These are phyloP conservation scores for Astrocystis sublimbata DNA, from an alignment of 495 filamentous ascomycete genomes.

Conservation along the genomic window DNA sequence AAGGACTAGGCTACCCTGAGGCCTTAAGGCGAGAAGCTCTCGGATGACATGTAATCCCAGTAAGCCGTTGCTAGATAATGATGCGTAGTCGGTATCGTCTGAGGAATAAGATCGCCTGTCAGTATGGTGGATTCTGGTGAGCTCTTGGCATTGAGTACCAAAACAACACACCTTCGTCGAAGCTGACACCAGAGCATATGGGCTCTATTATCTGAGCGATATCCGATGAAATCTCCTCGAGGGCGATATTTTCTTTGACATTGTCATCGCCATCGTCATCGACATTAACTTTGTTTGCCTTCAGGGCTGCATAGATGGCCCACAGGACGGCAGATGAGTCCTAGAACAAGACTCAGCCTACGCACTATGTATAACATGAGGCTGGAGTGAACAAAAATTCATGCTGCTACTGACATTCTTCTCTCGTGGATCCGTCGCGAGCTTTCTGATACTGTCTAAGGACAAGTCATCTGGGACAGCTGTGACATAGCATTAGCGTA, in stretches of 20 bases:
- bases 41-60: slow-evolving; percentile 22
- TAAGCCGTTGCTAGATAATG: slow-evolving; percentile 22
- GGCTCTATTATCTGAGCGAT: slow-evolving; percentile 26
- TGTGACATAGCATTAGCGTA: slow-evolving; percentile 6
- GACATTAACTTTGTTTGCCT: slow-evolving; percentile 4
- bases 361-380: neutral
- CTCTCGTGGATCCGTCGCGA: neutral
- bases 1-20: slow-evolving; percentile 17
- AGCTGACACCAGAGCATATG: slow-evolving; percentile 17
- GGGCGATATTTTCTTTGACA: neutral
- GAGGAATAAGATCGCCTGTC: neutral
- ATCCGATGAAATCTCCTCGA: slow-evolving; percentile 15
- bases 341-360: slow-evolving; percentile 16
- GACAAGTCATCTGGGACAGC: slow-evolving; percentile 7
- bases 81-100: slow-evolving; percentile 28
- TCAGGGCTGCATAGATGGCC: slow-evolving; percentile 16
- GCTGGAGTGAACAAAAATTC: neutral
- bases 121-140: neutral
- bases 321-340: slow-evolving; percentile 18
- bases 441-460: neutral
- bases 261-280: slow-evolving; percentile 1
- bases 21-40: slow-evolving; percentile 5
- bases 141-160: neutral
- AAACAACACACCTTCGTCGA: slow-evolving; percentile 24
- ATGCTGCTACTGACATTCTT: slow-evolving; percentile 1